Conservation (phyloP, 805 yeast species). For the Soucietia sequanensis region DNA sequence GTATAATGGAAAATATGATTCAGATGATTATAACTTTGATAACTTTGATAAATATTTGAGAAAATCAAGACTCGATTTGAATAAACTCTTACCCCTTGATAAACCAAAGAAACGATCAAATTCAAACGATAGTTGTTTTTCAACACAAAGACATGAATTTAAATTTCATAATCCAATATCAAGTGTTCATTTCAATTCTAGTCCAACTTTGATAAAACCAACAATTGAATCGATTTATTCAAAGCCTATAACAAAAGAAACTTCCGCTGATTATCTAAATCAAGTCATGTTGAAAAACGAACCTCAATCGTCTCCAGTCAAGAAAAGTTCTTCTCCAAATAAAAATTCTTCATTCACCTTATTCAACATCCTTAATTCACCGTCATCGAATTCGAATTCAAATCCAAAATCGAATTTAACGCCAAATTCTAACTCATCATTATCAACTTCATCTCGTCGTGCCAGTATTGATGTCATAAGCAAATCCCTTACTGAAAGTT, state of each 20-base stretch:
- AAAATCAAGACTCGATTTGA: constrained; percentile 30
- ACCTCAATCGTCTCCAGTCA: constrained; percentile 14
- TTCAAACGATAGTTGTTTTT: constrained; percentile 24
- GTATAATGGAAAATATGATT: no score
- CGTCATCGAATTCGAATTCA: no score
- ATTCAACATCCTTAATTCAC: constrained; percentile 1
- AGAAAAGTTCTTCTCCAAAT: no score
- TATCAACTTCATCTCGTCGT: constrained; percentile 6
- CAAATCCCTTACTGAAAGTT: constrained; percentile 29
- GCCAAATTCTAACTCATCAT: background rate
- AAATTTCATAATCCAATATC: constrained; percentile 40
- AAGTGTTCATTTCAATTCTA: constrained; percentile 16
- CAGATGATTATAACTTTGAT: no score
- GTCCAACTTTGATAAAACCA: constrained; percentile 19
- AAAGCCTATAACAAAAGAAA: constrained; percentile 4
- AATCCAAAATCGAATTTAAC: no score
- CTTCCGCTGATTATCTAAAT: no score
- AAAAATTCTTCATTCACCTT: constrained; percentile 2
- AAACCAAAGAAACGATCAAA: constrained; percentile 18
- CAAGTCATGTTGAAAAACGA: background rate
- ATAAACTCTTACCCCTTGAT: constrained; percentile 27
- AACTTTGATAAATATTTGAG: constrained; percentile 32
- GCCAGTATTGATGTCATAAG: constrained; percentile 20
- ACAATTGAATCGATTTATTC: constrained; percentile 33
- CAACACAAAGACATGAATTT: constrained; percentile 6